These are phyloP conservation scores for Cicer judaicum DNA, from an alignment of 306 rosid species.

Conservation along the genomic window DNA sequence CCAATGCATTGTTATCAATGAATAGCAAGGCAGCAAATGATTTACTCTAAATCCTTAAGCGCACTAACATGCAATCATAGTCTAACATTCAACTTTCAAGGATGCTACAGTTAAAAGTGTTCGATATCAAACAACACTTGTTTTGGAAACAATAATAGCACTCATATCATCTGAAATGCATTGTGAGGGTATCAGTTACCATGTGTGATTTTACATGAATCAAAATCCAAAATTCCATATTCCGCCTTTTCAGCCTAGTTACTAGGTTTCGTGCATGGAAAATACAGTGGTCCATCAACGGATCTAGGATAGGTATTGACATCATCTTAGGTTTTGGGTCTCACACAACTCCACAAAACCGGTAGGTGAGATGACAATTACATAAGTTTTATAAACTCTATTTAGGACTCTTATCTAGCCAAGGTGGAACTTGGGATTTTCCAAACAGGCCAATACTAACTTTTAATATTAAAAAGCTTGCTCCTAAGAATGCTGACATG, in stretches of 20 bases:
- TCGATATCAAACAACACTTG: slow-evolving; percentile 4
- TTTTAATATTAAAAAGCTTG: slow-evolving; percentile 16
- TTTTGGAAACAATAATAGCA: slow-evolving; percentile 2
- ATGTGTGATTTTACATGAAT: slow-evolving; percentile 21
- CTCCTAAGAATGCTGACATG: slow-evolving; percentile 12
- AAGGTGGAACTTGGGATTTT: background rate
- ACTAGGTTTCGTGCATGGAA: background rate
- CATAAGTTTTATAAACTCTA: background rate
- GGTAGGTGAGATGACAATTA: background rate
- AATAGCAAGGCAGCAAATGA: slow-evolving; percentile 18
- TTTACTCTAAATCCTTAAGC: background rate
- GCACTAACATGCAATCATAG: slow-evolving; percentile 12
- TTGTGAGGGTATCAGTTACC: background rate
- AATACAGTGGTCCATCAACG: background rate
- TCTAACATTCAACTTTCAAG: slow-evolving; percentile 12
- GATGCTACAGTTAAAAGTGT: slow-evolving; percentile 15
- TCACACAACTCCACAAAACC: background rate
- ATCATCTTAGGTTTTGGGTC: background rate
- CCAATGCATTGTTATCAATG: background rate
- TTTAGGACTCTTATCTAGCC: background rate
- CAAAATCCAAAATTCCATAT: slow-evolving; percentile 13
- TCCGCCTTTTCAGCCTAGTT: background rate
- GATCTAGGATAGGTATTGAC: background rate
- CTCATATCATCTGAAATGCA: slow-evolving; percentile 25
- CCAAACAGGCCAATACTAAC: background rate